phyloP scores from a whole-genome alignment of 805 yeast species.

The Metschnikowia lochheadii region DNA sequence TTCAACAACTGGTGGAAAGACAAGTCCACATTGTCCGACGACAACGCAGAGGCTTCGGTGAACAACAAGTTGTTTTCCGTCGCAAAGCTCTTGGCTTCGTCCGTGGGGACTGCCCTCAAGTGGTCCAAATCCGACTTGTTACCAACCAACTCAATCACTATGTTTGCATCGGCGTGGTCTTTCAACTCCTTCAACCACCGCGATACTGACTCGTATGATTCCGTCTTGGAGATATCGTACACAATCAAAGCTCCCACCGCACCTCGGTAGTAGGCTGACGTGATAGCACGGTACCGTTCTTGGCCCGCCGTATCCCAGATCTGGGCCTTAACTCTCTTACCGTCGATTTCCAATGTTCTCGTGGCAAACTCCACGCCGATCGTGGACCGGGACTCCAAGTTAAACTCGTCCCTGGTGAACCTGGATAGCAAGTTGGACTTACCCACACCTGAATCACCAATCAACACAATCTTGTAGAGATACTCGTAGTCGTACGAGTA shows the following conservation, averaged over 20 bases:
- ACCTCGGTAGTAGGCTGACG: constrained; percentile 95
- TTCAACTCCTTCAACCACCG: constrained; percentile 89
- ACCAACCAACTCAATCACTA: constrained; percentile 90
- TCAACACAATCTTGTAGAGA: constrained; percentile 86
- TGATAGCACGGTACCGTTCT: constrained; percentile 96
- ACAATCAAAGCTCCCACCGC: constrained; percentile 97
- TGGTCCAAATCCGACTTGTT: constrained; percentile 89
- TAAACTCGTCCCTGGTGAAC: constrained; percentile 93
- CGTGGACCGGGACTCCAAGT: constrained; percentile 88
- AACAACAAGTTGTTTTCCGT: constrained; percentile 87
- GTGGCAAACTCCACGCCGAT: constrained; percentile 99
- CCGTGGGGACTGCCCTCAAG: constrained; percentile 94
- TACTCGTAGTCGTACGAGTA: constrained; percentile 75
- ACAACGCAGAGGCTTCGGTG: constrained; percentile 93
- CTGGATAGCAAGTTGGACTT: constrained; percentile 90
- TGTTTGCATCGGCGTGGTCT: constrained; percentile 91
- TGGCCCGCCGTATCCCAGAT: constrained; percentile 99
- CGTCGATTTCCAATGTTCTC: constrained; percentile 83
- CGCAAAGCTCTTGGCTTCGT: constrained; percentile 93
- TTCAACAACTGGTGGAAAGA: constrained; percentile 92
- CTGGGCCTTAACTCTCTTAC: constrained; percentile 81
- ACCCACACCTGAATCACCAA: constrained; percentile 97
- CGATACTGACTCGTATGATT: constrained; percentile 77
- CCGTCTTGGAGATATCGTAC: constrained; percentile 90
- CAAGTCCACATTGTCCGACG: constrained; percentile 89